Base-by-base conservation (phyloP, 305 asterid genomes). In the Solanum hybrid region DNA sequence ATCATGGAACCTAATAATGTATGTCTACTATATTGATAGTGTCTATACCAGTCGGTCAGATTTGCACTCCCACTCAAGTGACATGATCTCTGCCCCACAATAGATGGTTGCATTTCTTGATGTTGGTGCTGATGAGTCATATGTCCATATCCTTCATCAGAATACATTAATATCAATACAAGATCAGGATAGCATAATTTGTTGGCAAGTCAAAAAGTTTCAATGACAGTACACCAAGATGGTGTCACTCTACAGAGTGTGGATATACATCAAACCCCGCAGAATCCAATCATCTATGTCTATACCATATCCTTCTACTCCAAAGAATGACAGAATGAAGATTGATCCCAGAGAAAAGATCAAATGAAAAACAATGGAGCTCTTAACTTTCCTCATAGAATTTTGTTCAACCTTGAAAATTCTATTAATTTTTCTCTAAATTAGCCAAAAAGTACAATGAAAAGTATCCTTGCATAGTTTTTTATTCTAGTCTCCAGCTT, bases 61-160 rank as follows among this genome's bases (percentile, higher is more conserved):
- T 93, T 96, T 96, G 95, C 97, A 96, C 91, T 97, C 99, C 99
- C 99, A 97, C 93, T 97, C 99, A 86, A 97, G 99, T 83, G 99
- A 96, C 94, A 92, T 94, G 94, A 97, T 92, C 94, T 97, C 98
- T 24, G 98, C 96, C 91, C 99, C 99, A 89, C 99, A 96, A 91
- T 97, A 97, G 92, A 97, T 96, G 87, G 99, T 97, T 89, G 99
- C 99, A 91, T 97, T 96, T 93, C 98, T 96, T 89, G 98, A 94
- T 90, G 99, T 92, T 89, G 98, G 94, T 67, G 96, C 95, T 83
- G 95, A 92, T 86, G 98, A 92, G 90, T 96, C 99, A 90, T 97
- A 95, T 89, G 98, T 96, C 99, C 99, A 97, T 93, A 97, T 94
- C 97, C 99, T 97, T 93, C 91, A 93, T 86, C 90, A 90, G 67